phyloP scores from a whole-genome alignment of 2,329 filamentous ascomycete genomes.

The Claviceps fusiformis region DNA sequence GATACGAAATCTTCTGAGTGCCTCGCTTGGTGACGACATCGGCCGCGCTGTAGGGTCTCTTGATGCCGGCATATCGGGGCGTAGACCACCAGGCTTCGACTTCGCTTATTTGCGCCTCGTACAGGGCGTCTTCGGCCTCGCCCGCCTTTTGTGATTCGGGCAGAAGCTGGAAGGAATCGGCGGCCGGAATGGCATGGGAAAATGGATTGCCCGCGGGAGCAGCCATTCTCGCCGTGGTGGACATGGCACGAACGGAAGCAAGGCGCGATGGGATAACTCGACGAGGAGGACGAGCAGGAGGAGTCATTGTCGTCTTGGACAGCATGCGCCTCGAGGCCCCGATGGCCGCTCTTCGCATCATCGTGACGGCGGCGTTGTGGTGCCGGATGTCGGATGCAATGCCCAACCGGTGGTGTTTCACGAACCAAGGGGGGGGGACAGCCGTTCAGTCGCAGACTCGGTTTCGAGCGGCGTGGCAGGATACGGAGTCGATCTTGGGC shows the following conservation, averaged over 20 bases:
- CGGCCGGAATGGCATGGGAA: conserved; percentile 25
- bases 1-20: conserved; percentile 72
- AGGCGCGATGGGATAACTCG: conserved; percentile 7
- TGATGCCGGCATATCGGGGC: conserved; percentile 77
- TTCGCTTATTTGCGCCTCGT: conserved; percentile 69
- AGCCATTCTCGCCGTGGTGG: conserved; percentile 19
- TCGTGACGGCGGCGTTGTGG: conserved; percentile 5
- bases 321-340: conserved; percentile 16
- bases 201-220: conserved; percentile 13
- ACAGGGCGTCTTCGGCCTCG: conserved; percentile 69
- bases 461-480: background rate
- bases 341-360: conserved; percentile 22
- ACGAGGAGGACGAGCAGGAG: background rate
- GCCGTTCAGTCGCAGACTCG: background rate
- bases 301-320: conserved; percentile 8
- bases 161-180: conserved; percentile 77
- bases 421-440: background rate
- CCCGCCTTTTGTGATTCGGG: conserved; percentile 66
- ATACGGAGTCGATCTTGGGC: background rate
- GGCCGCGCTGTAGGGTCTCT: conserved; percentile 75
- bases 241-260: conserved; percentile 17
- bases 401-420: background rate
- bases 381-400: background rate
- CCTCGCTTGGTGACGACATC: conserved; percentile 92
- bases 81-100: conserved; percentile 86